Base-by-base conservation (phyloP, 257 asterid species). In the Marsdenia floribunda region DNA sequence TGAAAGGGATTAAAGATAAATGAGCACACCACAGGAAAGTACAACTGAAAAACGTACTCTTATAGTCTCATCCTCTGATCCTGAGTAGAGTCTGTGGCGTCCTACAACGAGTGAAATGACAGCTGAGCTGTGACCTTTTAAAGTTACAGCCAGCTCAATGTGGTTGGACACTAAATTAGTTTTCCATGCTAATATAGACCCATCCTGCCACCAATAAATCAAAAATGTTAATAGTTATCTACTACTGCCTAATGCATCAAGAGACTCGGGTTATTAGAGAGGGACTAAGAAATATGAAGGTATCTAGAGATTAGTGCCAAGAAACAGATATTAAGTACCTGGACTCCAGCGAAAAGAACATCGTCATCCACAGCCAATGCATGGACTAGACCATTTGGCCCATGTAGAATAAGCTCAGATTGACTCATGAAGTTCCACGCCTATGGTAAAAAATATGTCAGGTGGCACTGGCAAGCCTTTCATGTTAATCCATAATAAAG, bases 181-280 rank as follows among this genome's bases (percentile, higher is more conserved):
- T 53, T 78, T 87, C 96, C 96, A 90, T 11, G 85, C 90, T 59
- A 84, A 70, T 69, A 91, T 85, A 55, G 80, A 59, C 15, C 96
- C 97, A 76, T 86, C 89, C 91, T 90, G 86, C 82, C 68, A 46
- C 61, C 61, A 71, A 74, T 5, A 59, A 70, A 44, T 57, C 40
- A 47, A 24, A 73, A 38, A 44, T 19, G 33, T 14, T 4, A 3
- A 42, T 24, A 33, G 33, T 4, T 46, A 22, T 47, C 35, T 72
- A 33, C 10, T 19, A 61, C 24, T 52, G 11, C 15, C 10, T 19
- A 61, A 35, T 52, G 15, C n/a, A 22, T 37, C 3, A 33, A 73
- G 12, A 47, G 9, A 6, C 40, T 52, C 46, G 15, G 33, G 37
- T 4, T 44, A 44, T 44, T 44, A 44, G 12, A 42, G 11, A 42